A percentile compares a stretch with the other conserved stretches of the same genome.
Evolutionary conservation across 108 stramenopile genomes (phyloP).

Genomic region (Cyclotella baltica): DNA sequence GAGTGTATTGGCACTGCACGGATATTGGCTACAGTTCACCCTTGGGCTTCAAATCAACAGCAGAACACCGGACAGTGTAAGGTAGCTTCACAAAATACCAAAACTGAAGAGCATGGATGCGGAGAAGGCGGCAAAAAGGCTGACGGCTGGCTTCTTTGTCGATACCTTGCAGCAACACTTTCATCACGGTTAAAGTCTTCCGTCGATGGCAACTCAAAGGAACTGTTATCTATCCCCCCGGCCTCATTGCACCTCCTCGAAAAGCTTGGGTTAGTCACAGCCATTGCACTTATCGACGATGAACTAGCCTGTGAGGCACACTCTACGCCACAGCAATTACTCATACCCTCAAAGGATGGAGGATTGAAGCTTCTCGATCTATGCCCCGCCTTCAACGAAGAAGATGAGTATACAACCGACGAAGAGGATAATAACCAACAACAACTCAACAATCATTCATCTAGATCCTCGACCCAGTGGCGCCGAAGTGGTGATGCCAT

Average conservation of each 20-base stretch:
- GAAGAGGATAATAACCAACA: constrained; percentile 35
- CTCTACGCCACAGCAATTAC: constrained; percentile 84
- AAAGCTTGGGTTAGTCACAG: constrained; percentile 83
- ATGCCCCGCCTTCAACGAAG: constrained; percentile 70
- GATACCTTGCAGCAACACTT: constrained; percentile 69
- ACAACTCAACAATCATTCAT: constrained; percentile 33
- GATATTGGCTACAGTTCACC: constrained; percentile 77
- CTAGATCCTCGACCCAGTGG: neutral
- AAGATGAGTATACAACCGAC: constrained; percentile 37
- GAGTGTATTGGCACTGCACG: constrained; percentile 80
- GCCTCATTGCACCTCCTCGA: constrained; percentile 76
- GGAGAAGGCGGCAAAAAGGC: constrained; percentile 18
- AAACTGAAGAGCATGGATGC: neutral
- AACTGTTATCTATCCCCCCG: constrained; percentile 67
- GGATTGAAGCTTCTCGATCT: constrained; percentile 87
- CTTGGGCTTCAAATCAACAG: constrained; percentile 50
- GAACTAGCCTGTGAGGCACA: constrained; percentile 83
- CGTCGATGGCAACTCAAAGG: neutral
- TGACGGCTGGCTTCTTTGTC: constrained; percentile 40
- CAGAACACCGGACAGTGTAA: neutral
- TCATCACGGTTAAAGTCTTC: constrained; percentile 55
- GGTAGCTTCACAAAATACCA: neutral
- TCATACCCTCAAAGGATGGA: constrained; percentile 83
- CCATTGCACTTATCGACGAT: constrained; percentile 84
- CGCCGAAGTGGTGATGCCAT: constrained; percentile 15